Evolutionary conservation across 1,284 basidiomycete genomes (phyloP), one percentile per base, ranked within the genome.

Genomic region (Cryptococcus hybrid): DNA sequence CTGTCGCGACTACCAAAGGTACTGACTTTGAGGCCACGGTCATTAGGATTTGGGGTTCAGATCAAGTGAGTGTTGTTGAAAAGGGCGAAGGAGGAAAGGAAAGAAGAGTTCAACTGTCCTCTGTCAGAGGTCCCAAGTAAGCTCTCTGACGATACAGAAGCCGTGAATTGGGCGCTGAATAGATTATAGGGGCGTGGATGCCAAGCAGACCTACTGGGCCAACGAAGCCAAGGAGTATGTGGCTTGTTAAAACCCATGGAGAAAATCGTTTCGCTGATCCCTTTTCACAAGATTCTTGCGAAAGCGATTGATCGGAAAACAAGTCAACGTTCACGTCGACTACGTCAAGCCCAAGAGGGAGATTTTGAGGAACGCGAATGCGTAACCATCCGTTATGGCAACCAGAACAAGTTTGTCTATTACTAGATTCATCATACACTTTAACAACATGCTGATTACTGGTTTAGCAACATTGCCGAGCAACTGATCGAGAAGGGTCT

Each of bases 341-440:
- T 97, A 95, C 68, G 77, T 93, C 65, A 88, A 91, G 61, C 91
- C 92, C n/a, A 84, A 56, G 94, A 97, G 65, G 93, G 92, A 52
- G 91, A 94, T 57, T 96, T 85, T 66, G 94, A 95, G 54, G 92
- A 93, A 76, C 86, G 91, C 52, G 90, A 95, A 76, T 92, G 90
- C 70, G 90, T 87, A 1, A 95, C 92, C 5, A 80, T 96, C 63
- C 87, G 88, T 52, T 90, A 88, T 66, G 90, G 90, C n/a, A 84
- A 82, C 38, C 85, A 87, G 65, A 87, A 86, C 69, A 79, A 82
- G 88, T 90, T 69, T 65, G 83, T 46, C 43, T n/a, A 7, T 35
- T 37, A 13, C 13, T 34, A 9, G 11, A 8, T 18, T 18, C 18
- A 18, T 18, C 18, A 43, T 44, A 34, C 3, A 45, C 24, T 42